phyloP scores from a whole-genome alignment of 202 grass and related monocot species.

The Saccharum hybrid region DNA sequence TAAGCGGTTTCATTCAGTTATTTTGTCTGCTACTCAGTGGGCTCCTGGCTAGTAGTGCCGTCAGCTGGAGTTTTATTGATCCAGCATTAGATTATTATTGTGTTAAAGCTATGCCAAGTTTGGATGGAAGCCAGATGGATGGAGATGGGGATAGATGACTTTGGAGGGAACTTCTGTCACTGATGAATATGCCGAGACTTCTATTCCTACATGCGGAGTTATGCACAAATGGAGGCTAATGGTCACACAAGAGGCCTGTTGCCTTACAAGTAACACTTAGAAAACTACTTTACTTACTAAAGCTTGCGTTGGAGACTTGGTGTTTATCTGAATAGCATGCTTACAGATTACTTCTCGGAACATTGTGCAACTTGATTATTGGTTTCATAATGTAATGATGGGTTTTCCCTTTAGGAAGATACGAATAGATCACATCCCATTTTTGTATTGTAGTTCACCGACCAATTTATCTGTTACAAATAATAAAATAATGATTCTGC shows the following conservation, averaged over 20 bases:
- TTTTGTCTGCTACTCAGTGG: background rate
- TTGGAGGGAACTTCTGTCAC: background rate
- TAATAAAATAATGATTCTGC: background rate
- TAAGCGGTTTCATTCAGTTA: background rate
- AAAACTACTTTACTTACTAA: background rate
- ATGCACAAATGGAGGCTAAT: background rate
- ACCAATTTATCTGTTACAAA: background rate
- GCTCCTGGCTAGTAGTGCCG: background rate
- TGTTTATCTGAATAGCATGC: background rate
- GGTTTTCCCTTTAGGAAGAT: background rate
- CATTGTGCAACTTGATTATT: background rate
- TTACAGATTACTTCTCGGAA: background rate
- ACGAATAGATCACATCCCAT: background rate
- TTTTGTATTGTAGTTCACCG: background rate
- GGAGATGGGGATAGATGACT: background rate
- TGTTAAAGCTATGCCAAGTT: background rate
- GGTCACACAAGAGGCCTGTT: background rate
- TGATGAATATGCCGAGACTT: background rate
- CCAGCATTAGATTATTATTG: background rate
- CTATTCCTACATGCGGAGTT: background rate
- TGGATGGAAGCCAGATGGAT: background rate
- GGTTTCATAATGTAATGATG: background rate
- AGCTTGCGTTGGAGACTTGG: background rate
- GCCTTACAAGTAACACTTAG: background rate
- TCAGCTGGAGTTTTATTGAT: background rate